phyloP scores from a whole-genome alignment of 345 rosid species.

The Clarkia xantiana region DNA sequence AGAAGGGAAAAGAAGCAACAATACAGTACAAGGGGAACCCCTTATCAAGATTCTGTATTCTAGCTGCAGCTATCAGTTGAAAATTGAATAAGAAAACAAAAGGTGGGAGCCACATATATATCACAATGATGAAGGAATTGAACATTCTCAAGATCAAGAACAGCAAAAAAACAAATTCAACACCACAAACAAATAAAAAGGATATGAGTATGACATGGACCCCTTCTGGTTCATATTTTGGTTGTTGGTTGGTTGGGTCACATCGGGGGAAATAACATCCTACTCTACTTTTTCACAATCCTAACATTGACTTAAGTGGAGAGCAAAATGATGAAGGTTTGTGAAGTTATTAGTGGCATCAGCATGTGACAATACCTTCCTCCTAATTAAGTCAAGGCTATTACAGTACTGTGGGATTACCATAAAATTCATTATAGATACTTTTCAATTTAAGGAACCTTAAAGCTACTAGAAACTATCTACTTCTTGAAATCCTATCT shows the following conservation, averaged over 20 bases:
- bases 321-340: conserved; percentile 45
- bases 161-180: background rate
- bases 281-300: conserved; percentile 1
- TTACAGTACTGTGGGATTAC: too few species aligned
- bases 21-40: too few species aligned
- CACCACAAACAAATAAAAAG: background rate
- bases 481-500: too few species aligned
- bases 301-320: conserved; percentile 22
- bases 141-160: conserved; percentile 9
- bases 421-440: too few species aligned
- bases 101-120: background rate
- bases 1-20: too few species aligned
- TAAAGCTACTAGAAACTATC: too few species aligned
- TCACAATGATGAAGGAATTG: conserved; percentile 7
- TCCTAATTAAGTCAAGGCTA: too few species aligned
- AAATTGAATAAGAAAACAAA: background rate
- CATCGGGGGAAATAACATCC: background rate
- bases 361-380: background rate
- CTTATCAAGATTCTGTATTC: background rate
- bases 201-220: background rate
- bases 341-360: conserved; percentile 21
- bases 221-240: background rate
- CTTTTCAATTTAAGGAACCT: too few species aligned
- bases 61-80: background rate
- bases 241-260: background rate